These are phyloP conservation scores for Psilocybe tampanensis DNA, from an alignment of 768 basidiomycete genomes.

Conservation along the genomic window DNA sequence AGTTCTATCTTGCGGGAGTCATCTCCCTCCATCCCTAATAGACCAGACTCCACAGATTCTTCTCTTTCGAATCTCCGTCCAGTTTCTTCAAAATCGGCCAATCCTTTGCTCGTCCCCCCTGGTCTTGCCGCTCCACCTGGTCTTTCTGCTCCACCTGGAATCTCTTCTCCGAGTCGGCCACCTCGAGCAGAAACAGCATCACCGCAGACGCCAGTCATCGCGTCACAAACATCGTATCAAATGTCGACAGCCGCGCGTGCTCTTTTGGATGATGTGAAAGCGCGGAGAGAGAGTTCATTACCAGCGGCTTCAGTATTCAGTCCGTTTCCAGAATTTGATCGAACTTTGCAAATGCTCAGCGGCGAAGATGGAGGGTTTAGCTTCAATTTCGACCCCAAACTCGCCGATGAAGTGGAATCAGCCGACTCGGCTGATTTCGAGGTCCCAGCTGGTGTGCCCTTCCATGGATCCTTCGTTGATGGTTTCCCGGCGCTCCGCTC, in stretches of 20 bases:
- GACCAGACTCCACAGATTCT: slow-evolving; percentile 37
- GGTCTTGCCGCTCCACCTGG: slow-evolving; percentile 61
- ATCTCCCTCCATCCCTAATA: slow-evolving; percentile 38
- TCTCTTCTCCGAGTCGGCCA: slow-evolving; percentile 55
- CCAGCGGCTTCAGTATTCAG: slow-evolving; percentile 44
- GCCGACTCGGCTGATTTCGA: slow-evolving; percentile 54
- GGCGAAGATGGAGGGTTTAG: slow-evolving; percentile 75
- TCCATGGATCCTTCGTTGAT: slow-evolving; percentile 67
- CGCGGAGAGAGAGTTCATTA: slow-evolving; percentile 62
- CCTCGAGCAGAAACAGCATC: slow-evolving; percentile 51
- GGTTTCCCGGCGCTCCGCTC: slow-evolving; percentile 67
- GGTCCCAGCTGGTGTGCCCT: slow-evolving; percentile 53
- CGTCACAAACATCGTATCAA: slow-evolving; percentile 73
- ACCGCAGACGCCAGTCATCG: slow-evolving; percentile 50
- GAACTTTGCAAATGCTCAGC: slow-evolving; percentile 74
- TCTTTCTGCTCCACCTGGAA: slow-evolving; percentile 62
- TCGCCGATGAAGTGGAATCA: slow-evolving; percentile 53
- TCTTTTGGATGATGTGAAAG: slow-evolving; percentile 81
- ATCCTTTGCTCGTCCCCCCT: slow-evolving; percentile 44
- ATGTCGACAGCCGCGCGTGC: slow-evolving; percentile 87
- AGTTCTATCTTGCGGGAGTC: slow-evolving; percentile 50
- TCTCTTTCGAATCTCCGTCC: slow-evolving; percentile 36
- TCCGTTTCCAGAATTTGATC: slow-evolving; percentile 90
- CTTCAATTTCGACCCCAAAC: slow-evolving; percentile 83
- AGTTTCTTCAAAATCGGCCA: slow-evolving; percentile 39